A percentile compares a stretch with the other conserved stretches of the same genome.
phyloP scores from a whole-genome alignment of 1,139 yeast genomes.

The Hyphopichia buzzinii region DNA sequence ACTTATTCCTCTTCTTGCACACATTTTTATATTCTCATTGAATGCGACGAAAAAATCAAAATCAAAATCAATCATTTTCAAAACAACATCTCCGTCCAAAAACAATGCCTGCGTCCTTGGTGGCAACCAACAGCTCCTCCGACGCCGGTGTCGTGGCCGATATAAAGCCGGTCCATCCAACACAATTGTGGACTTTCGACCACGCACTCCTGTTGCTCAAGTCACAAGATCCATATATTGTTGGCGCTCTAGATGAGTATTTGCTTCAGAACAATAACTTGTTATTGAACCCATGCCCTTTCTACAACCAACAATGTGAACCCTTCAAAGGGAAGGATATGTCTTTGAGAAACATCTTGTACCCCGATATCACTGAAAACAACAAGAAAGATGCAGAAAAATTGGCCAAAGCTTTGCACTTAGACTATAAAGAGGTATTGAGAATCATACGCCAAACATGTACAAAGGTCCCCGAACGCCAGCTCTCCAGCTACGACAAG shows the following conservation, averaged over 20 bases:
- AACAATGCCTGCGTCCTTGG: no score
- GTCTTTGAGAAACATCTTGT: slow-evolving; percentile 39
- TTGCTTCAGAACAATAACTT: slow-evolving; percentile 33
- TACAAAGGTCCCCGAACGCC: slow-evolving; percentile 34
- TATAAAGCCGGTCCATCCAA: slow-evolving; percentile 37
- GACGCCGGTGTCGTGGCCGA: no score
- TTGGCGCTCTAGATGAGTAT: slow-evolving; percentile 46
- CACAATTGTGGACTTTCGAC: slow-evolving; percentile 44
- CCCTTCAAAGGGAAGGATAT: slow-evolving; percentile 23
- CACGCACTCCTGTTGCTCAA: slow-evolving; percentile 37
- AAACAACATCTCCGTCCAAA: no score
- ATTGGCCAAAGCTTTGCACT: slow-evolving; percentile 30
- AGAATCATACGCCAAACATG: slow-evolving; percentile 45
- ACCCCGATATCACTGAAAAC: slow-evolving; percentile 29
- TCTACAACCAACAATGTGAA: slow-evolving; percentile 13
- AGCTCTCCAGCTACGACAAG: slow-evolving; percentile 18
- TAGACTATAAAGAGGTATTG: slow-evolving; percentile 42
- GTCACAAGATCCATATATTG: slow-evolving; percentile 30
- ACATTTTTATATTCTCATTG: no score
- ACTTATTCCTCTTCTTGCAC: no score
- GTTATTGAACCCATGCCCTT: slow-evolving; percentile 36
- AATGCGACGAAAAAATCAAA: no score
- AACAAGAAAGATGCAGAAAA: slow-evolving; percentile 39
- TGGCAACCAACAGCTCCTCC: no score
- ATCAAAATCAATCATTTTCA: no score